Percentiles rank a stretch among this genome's conserved stretches.
These are phyloP conservation scores for Apiospora koreana DNA, from an alignment of 2,329 filamentous ascomycete species.

Conservation along the genomic window DNA sequence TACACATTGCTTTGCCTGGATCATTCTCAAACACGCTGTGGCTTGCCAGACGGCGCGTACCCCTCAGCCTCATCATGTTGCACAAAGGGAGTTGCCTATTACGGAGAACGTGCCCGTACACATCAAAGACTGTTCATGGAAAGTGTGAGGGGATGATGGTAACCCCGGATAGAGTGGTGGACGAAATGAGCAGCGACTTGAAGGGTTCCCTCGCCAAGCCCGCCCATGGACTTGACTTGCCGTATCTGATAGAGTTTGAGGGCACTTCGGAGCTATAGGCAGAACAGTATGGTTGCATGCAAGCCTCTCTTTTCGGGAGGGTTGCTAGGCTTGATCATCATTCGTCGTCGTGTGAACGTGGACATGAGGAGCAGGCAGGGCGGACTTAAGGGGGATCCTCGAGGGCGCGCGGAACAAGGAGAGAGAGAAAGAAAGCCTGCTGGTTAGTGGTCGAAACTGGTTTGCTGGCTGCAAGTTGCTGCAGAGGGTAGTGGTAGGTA, in stretches of 20 bases:
- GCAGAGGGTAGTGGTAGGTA: background rate
- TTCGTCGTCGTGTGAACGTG: background rate
- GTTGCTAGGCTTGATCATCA: background rate
- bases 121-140: too few species aligned
- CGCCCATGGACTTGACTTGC: background rate
- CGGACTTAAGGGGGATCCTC: background rate
- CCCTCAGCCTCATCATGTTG: background rate
- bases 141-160: too few species aligned
- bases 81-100: background rate
- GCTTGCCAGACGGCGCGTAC: background rate
- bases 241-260: background rate
- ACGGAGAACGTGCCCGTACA: too few species aligned
- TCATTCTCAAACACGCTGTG: background rate
- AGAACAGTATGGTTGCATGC: background rate
- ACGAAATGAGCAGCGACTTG: background rate
- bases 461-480: background rate
- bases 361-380: background rate
- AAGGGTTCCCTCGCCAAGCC: background rate
- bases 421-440: background rate
- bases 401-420: background rate
- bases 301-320: background rate
- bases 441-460: background rate
- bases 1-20: background rate
- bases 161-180: background rate
- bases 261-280: background rate